A percentile compares a stretch with the other conserved stretches of the same genome.
These are phyloP conservation scores for Sutorius eximius DNA, from an alignment of 1,284 basidiomycete genomes.

Conservation along the genomic window DNA sequence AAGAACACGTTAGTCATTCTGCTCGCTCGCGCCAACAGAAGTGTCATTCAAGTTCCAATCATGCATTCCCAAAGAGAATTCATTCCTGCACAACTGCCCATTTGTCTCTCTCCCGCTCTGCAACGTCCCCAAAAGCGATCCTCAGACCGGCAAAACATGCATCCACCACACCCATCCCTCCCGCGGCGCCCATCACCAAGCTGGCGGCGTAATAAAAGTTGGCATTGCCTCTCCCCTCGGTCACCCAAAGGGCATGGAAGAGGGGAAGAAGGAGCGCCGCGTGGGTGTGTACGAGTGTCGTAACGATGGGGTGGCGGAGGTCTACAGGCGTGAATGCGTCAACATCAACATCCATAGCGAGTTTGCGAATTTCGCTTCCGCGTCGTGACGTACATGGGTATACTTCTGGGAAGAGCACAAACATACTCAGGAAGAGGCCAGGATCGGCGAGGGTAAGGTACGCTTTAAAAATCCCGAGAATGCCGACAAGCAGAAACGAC, in stretches of 20 bases:
- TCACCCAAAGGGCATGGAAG: conserved; percentile 91
- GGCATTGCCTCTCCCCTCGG: conserved; percentile 92
- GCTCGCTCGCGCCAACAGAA: background rate
- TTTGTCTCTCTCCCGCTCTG: conserved; percentile 40
- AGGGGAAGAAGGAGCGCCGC: conserved; percentile 85
- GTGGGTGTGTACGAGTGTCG: conserved; percentile 81
- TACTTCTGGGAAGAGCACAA: conserved; percentile 81
- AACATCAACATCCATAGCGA: conserved; percentile 57
- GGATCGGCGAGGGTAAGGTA: conserved; percentile 92
- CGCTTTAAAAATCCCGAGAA: conserved; percentile 85
- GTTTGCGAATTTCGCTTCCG: background rate
- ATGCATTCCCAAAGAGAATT: background rate
- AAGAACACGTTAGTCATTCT: too few species aligned
- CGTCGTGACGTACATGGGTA: conserved; percentile 64
- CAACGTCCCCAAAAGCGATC: conserved; percentile 60
- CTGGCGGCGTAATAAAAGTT: conserved; percentile 99
- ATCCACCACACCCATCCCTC: conserved; percentile 82
- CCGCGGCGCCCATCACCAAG: conserved; percentile 88
- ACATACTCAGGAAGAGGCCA: conserved; percentile 81
- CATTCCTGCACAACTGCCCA: conserved; percentile 34
- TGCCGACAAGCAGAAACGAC: conserved; percentile 72
- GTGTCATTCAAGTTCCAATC: too few species aligned
- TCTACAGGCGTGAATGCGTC: conserved; percentile 48
- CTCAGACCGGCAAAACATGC: conserved; percentile 77
- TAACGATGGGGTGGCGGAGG: conserved; percentile 85